These are phyloP conservation scores for Cercospora canescens DNA, from an alignment of 2,329 filamentous ascomycete species.

Conservation along the genomic window DNA sequence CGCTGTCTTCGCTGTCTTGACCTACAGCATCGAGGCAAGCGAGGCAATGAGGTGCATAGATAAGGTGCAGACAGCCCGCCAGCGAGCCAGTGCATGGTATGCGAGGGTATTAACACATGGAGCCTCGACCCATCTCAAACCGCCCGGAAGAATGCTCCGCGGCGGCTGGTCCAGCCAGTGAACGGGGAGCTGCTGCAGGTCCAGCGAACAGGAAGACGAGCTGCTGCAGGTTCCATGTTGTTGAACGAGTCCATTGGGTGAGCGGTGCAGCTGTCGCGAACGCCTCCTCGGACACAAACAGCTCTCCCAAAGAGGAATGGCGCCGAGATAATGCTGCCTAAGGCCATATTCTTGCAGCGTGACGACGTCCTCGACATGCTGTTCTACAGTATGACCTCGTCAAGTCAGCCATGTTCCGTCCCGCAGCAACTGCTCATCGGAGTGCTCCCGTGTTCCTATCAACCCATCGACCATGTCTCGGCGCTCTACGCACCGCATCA, in stretches of 20 bases:
- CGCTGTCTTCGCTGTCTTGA: constrained; percentile 2
- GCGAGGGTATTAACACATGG: constrained; percentile 8
- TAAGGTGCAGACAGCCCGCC: not conserved
- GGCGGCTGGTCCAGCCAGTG: constrained; percentile 10
- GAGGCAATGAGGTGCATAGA: constrained; percentile 14
- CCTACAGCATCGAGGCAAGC: constrained; percentile 1
- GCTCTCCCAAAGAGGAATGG: not conserved
- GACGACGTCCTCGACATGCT: not conserved
- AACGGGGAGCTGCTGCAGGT: constrained; percentile 17
- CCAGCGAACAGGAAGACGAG: constrained; percentile 14
- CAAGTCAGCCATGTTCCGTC: not conserved
- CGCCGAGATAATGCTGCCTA: not conserved
- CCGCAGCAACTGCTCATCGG: not conserved
- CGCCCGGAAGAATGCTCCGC: not conserved
- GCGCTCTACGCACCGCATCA: not conserved
- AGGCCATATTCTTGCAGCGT: not conserved
- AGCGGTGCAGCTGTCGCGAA: constrained; percentile 21
- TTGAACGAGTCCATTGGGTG: constrained; percentile 14
- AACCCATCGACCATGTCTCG: not conserved
- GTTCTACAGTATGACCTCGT: not conserved
- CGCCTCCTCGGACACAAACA: not conserved
- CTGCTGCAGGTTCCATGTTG: constrained; percentile 14
- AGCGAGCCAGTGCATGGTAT: constrained; percentile 1
- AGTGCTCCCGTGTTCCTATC: too few relatives aligned
- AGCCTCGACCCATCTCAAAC: constrained; percentile 7